Conservation (phyloP, 2,329 filamentous ascomycete genomes). For the Aureobasidium sp. region DNA sequence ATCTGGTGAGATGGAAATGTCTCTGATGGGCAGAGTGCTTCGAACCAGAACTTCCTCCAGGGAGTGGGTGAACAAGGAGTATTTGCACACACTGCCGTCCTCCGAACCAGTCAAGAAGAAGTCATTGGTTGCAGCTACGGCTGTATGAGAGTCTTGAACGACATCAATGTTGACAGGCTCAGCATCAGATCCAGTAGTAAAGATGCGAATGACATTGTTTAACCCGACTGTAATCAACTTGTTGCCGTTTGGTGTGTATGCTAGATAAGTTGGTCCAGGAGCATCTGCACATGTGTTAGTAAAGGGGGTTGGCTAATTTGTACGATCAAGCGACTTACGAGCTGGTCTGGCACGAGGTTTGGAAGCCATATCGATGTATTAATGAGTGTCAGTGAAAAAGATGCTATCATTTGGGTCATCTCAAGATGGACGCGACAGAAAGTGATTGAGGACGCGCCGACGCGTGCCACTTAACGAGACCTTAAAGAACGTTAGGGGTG, state of each 20-base stretch:
- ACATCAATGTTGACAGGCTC: slow-evolving; percentile 91
- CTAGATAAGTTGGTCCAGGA: slow-evolving; percentile 74
- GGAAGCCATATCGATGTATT: slow-evolving; percentile 22
- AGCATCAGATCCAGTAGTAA: slow-evolving; percentile 82
- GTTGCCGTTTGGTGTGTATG: slow-evolving; percentile 81
- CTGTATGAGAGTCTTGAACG: slow-evolving; percentile 75
- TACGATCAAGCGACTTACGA: slow-evolving; percentile 32
- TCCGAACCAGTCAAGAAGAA: slow-evolving; percentile 87
- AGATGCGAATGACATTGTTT: slow-evolving; percentile 89
- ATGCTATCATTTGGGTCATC: not conserved
- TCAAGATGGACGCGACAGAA: not conserved
- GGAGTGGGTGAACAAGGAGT: slow-evolving; percentile 63
- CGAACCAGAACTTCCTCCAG: slow-evolving; percentile 79
- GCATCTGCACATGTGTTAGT: slow-evolving; percentile 49
- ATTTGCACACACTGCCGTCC: slow-evolving; percentile 92
- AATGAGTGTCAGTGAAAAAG: not conserved
- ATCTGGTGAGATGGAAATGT: slow-evolving; percentile 75
- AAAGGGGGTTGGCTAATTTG: not conserved
- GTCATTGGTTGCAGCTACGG: slow-evolving; percentile 66
- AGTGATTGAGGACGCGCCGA: not conserved
- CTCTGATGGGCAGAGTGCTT: slow-evolving; percentile 76
- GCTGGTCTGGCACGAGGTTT: slow-evolving; percentile 56
- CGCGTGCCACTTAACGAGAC: not conserved
- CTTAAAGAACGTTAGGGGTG: not conserved
- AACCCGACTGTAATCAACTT: slow-evolving; percentile 85